phyloP scores from a whole-genome alignment of 169 alveolate genomes.

The Plasmodium berghei region DNA sequence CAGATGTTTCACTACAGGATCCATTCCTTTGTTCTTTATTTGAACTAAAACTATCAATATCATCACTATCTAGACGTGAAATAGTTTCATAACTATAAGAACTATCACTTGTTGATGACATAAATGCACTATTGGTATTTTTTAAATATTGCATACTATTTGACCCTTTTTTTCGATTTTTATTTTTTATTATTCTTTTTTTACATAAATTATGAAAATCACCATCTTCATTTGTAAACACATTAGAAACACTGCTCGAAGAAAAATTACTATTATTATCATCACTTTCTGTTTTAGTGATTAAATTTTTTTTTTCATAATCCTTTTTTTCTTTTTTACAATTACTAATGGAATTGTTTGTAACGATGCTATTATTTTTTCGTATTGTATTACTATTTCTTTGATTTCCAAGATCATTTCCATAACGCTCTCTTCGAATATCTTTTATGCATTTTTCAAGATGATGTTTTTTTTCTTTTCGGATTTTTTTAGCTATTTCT shows the following conservation, averaged over 20 bases:
- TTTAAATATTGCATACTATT: conserved; percentile 8
- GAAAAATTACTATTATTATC: conserved; percentile 27
- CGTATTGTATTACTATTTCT: background rate
- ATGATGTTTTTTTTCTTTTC: conserved; percentile 52
- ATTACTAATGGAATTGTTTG: background rate
- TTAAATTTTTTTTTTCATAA: background rate
- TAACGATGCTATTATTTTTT: too few relatives aligned
- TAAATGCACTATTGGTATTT: conserved; percentile 9
- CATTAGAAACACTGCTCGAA: conserved; percentile 52
- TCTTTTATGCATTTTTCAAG: conserved; percentile 30
- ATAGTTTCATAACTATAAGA: conserved; percentile 44
- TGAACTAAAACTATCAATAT: conserved; percentile 40
- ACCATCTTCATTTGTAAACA: conserved; percentile 14
- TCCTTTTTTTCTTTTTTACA: conserved; percentile 8
- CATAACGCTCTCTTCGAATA: conserved; percentile 2
- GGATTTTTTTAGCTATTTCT: conserved; percentile 39
- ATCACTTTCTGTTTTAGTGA: conserved; percentile 36
- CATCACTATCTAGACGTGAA: conserved; percentile 36
- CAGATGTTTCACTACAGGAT: conserved; percentile 26
- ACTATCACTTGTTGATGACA: conserved; percentile 66
- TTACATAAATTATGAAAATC: conserved; percentile 17
- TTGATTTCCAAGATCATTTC: background rate
- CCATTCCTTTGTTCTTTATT: conserved; percentile 29
- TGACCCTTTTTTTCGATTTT: conserved; percentile 3
- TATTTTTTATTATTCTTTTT: conserved; percentile 18